These are phyloP conservation scores for Penicillium lividum DNA, from an alignment of 495 filamentous ascomycete species.

Conservation along the genomic window DNA sequence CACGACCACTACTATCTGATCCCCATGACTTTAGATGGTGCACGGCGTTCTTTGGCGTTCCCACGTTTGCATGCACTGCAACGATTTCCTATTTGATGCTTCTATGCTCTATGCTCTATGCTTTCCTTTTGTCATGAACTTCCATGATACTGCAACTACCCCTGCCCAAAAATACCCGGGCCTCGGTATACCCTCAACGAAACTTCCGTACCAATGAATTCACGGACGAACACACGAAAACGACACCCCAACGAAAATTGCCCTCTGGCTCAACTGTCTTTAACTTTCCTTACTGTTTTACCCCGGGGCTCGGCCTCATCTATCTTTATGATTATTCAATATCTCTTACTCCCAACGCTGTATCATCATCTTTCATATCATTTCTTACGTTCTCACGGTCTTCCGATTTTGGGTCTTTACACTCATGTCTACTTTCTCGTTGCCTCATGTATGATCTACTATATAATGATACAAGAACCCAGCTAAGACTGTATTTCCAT, in stretches of 20 bases:
- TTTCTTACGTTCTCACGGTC: neutral
- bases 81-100: constrained; percentile 15
- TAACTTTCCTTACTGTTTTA: constrained; percentile 13
- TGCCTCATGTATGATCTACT: constrained; percentile 10
- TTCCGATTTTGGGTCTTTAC: neutral
- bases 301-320: neutral
- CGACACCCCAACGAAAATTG: constrained; percentile 8
- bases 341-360: neutral
- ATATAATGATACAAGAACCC: constrained; percentile 16
- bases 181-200: constrained; percentile 12
- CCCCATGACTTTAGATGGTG: constrained; percentile 7
- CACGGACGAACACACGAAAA: constrained; percentile 12
- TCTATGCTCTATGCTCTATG: constrained; percentile 17
- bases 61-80: constrained; percentile 7
- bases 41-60: constrained; percentile 7
- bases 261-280: constrained; percentile 14
- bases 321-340: neutral
- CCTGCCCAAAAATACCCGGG: neutral
- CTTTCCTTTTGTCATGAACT: constrained; percentile 15
- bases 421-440: neutral
- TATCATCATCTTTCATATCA: neutral
- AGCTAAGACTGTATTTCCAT: constrained; percentile 11
- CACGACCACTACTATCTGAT: constrained; percentile 25
- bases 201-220: constrained; percentile 17
- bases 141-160: neutral